Evolutionary conservation across 352 stramenopile species (phyloP).

Genomic region (Blastocystis sp.): DNA sequence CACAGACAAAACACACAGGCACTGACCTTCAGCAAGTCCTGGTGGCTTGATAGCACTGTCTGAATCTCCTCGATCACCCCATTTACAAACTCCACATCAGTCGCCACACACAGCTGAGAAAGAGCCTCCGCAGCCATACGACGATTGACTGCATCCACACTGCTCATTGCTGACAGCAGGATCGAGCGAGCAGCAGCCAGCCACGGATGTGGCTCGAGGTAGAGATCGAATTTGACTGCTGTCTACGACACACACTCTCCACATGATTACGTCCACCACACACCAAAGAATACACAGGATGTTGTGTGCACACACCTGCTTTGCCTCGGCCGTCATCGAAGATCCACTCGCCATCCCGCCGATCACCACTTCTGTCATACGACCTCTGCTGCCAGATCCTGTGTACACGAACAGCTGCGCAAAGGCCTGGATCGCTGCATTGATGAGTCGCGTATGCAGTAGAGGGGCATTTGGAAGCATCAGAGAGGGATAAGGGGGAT

Average conservation of each 20-base stretch:
- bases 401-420: constrained; percentile 56
- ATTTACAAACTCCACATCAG: constrained; percentile 26
- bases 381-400: constrained; percentile 18
- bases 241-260: neutral
- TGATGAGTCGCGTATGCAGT: constrained; percentile 34
- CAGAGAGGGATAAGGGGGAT: constrained; percentile 36
- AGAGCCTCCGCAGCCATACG: constrained; percentile 42
- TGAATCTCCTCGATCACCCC: constrained; percentile 16
- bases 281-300: constrained; percentile 56
- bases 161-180: constrained; percentile 41
- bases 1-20: constrained; percentile 33
- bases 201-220: constrained; percentile 53
- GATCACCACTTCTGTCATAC: constrained; percentile 49
- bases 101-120: constrained; percentile 33
- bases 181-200: neutral
- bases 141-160: neutral
- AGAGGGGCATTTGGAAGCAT: neutral
- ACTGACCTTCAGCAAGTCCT: neutral
- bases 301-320: constrained; percentile 25
- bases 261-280: neutral
- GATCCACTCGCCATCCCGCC: neutral
- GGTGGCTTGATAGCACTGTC: neutral
- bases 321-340: neutral
- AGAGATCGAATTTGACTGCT: constrained; percentile 41
- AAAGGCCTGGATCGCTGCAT: constrained; percentile 50